Evolutionary conservation across 2,329 filamentous ascomycete genomes (phyloP).

Genomic region (Aspergillus jensenii): DNA sequence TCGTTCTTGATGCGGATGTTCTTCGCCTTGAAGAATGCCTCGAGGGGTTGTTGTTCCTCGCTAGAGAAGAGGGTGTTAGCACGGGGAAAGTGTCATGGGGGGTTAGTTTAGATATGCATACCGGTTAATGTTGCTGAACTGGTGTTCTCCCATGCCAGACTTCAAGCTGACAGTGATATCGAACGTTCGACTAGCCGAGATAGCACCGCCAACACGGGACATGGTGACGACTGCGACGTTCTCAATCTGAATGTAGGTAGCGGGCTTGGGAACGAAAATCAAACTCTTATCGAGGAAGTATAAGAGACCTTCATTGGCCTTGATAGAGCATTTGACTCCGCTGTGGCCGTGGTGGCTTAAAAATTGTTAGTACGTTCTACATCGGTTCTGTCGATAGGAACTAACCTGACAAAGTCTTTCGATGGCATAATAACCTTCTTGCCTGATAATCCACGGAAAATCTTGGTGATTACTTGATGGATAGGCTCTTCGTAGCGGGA

Average conservation of each 20-base stretch:
- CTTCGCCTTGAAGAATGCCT: constrained; percentile 96
- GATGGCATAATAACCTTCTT: constrained; percentile 95
- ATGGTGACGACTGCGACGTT: constrained; percentile 90
- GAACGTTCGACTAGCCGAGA: constrained; percentile 92
- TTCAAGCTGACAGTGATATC: constrained; percentile 95
- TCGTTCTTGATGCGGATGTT: constrained; percentile 96
- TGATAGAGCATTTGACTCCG: constrained; percentile 99
- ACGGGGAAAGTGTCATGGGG: constrained; percentile 1
- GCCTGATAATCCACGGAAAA: constrained; percentile 89
- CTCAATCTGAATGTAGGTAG: constrained; percentile 95
- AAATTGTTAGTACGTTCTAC: constrained; percentile 1
- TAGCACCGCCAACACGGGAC: constrained; percentile 89
- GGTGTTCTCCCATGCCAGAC: constrained; percentile 79
- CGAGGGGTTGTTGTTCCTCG: constrained; percentile 94
- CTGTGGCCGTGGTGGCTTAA: constrained; percentile 79
- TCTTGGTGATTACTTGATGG: constrained; percentile 88
- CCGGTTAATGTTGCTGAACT: constrained; percentile 99
- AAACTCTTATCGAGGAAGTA: constrained; percentile 98
- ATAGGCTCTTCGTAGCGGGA: constrained; percentile 91
- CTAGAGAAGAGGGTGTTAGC: constrained; percentile 35
- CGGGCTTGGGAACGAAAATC: constrained; percentile 98
- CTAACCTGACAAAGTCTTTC: constrained; percentile 81
- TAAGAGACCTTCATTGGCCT: constrained; percentile 95
- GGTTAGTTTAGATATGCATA: constrained; percentile 23
- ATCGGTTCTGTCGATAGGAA: background rate